Conservation (phyloP, 108 stramenopile genomes). For the Heterococcus sp. region DNA sequence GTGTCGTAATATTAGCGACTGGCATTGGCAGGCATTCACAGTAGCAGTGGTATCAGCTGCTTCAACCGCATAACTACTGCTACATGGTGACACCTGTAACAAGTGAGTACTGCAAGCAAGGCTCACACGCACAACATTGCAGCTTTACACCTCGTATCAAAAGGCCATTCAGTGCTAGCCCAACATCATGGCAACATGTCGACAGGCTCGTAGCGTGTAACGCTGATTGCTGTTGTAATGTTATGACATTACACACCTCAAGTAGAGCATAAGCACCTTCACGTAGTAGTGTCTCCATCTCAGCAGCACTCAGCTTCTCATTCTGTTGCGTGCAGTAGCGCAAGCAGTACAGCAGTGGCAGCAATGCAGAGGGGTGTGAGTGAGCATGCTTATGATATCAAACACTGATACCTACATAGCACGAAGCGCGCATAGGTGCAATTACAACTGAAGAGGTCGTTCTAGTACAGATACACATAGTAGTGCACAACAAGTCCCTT, state of each 20-base stretch:
- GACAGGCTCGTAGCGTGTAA: too few species aligned
- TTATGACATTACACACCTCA: slow-evolving; percentile 51
- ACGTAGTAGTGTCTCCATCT: slow-evolving; percentile 59
- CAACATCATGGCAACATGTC: too few species aligned
- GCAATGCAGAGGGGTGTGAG: background rate
- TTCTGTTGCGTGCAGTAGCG: background rate
- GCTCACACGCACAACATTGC: too few species aligned
- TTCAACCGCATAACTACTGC: too few species aligned
- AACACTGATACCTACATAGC: too few species aligned
- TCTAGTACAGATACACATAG: background rate
- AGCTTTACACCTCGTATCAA: too few species aligned
- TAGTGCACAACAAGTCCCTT: background rate
- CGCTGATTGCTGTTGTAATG: background rate
- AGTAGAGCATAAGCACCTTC: slow-evolving; percentile 62
- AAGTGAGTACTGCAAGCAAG: too few species aligned
- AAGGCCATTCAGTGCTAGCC: background rate
- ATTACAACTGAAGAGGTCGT: background rate
- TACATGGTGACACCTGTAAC: too few species aligned
- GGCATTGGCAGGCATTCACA: too few species aligned
- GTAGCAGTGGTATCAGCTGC: too few species aligned
- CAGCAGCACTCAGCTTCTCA: slow-evolving; percentile 37
- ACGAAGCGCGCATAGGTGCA: background rate
- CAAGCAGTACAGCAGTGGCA: background rate
- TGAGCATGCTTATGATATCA: too few species aligned
- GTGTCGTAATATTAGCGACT: background rate